Percentiles rank a stretch among this genome's conserved stretches.
phyloP scores from a whole-genome alignment of 495 filamentous ascomycete species.

The Talaromyces ruber region DNA sequence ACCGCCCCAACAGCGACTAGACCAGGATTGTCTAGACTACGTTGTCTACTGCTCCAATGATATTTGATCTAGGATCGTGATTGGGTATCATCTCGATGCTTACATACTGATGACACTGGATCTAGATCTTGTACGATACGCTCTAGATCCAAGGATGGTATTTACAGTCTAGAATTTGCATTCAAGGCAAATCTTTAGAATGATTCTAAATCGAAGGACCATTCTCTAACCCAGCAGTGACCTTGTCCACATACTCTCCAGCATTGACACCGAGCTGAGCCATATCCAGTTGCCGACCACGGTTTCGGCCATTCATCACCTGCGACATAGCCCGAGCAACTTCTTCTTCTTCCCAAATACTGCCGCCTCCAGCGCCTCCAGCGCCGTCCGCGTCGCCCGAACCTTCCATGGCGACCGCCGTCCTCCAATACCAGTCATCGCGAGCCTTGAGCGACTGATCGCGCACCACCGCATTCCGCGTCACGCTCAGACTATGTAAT shows the following conservation, averaged over 20 bases:
- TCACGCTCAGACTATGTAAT: conserved; percentile 43
- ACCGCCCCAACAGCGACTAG: neutral
- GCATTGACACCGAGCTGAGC: conserved; percentile 34
- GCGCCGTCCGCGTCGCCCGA: conserved; percentile 16
- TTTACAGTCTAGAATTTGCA: neutral
- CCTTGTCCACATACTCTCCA: conserved; percentile 34
- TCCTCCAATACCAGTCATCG: conserved; percentile 51
- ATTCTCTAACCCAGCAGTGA: conserved; percentile 31
- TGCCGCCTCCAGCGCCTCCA: conserved; percentile 17
- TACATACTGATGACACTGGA: neutral
- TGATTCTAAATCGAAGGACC: neutral
- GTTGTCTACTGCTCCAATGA: neutral
- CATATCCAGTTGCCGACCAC: conserved; percentile 37
- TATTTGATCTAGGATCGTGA: neutral
- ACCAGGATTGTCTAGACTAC: neutral
- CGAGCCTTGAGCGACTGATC: conserved; percentile 45
- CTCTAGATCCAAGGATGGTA: neutral
- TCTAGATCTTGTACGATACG: neutral
- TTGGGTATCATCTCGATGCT: neutral
- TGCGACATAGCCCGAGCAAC: conserved; percentile 44
- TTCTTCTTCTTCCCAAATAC: conserved; percentile 47
- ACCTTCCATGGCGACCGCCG: conserved; percentile 32
- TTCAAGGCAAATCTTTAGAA: neutral
- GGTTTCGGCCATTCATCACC: conserved; percentile 27
- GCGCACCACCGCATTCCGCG: conserved; percentile 51